A percentile compares a stretch with the other conserved stretches of the same genome.
These are phyloP conservation scores for Coprinopsis sp. DNA, from an alignment of 768 basidiomycete genomes.

Conservation along the genomic window DNA sequence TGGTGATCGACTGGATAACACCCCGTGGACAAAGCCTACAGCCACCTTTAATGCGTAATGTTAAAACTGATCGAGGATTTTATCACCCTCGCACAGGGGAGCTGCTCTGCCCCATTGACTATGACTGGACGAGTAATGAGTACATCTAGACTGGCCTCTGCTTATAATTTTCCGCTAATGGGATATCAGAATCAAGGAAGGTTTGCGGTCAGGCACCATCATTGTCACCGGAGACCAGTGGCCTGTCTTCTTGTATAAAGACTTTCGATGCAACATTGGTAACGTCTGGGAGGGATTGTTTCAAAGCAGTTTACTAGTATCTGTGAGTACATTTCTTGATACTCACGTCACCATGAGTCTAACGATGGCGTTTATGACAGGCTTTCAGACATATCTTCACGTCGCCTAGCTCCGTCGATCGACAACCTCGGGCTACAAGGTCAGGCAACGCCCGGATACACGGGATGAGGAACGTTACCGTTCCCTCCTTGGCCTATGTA, in stretches of 20 bases:
- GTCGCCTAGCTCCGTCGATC: slow-evolving; percentile 3
- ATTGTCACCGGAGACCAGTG: not conserved
- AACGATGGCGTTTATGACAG: not conserved
- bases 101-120: not conserved
- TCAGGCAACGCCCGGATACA: slow-evolving; percentile 4
- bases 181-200: not conserved
- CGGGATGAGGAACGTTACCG: slow-evolving; percentile 3
- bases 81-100: slow-evolving; percentile 3
- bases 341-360: not conserved
- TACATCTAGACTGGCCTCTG: not conserved
- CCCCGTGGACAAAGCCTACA: slow-evolving; percentile 6
- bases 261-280: not conserved
- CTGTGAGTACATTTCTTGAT: not conserved
- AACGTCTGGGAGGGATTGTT: slow-evolving; percentile 3
- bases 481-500: slow-evolving; percentile 5
- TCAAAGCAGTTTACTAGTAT: not conserved
- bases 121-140: not conserved
- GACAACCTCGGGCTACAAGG: not conserved
- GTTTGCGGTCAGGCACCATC: not conserved
- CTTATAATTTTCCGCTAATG: not conserved
- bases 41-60: slow-evolving; percentile 11
- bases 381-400: slow-evolving; percentile 7
- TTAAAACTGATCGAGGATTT: slow-evolving; percentile 13
- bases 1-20: slow-evolving; percentile 16
- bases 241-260: not conserved